A percentile compares a stretch with the other conserved stretches of the same genome.
Conservation (phyloP, 1,284 basidiomycete genomes). For the Peniophora sp. region DNA sequence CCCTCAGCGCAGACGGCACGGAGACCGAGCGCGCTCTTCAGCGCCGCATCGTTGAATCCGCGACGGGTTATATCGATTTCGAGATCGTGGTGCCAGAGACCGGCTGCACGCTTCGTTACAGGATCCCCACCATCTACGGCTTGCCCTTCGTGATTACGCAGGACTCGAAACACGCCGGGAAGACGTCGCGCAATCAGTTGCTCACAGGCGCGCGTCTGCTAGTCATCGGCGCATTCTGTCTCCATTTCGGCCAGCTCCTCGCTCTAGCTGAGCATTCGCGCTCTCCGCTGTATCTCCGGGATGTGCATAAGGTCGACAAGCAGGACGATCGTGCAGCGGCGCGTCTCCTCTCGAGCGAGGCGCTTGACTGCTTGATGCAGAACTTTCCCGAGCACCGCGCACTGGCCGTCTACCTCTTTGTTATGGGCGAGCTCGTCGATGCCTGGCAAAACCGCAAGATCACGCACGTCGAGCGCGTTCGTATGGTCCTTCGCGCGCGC, state of each 20-base stretch:
- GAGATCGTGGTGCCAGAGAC: too few species aligned
- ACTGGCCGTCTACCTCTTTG: slow-evolving; percentile 23
- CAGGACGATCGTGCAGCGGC: slow-evolving; percentile 30
- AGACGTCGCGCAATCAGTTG: slow-evolving; percentile 22
- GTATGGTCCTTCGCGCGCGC: slow-evolving; percentile 21
- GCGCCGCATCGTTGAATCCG: slow-evolving; percentile 1
- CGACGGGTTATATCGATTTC: too few species aligned
- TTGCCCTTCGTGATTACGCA: slow-evolving; percentile 10
- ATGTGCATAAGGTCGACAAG: slow-evolving; percentile 23
- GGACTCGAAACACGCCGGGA: slow-evolving; percentile 24
- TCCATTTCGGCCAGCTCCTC: slow-evolving; percentile 13
- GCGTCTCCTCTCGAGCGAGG: slow-evolving; percentile 21
- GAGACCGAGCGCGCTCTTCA: slow-evolving; percentile 10
- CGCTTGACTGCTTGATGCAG: slow-evolving; percentile 15
- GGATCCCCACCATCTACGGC: background rate
- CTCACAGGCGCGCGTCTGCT: slow-evolving; percentile 17
- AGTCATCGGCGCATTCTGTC: slow-evolving; percentile 14
- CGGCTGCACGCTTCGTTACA: background rate
- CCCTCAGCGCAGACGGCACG: slow-evolving; percentile 11
- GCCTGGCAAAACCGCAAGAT: slow-evolving; percentile 28
- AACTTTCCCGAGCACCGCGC: slow-evolving; percentile 17
- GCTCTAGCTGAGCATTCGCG: slow-evolving; percentile 8
- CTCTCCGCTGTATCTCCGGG: slow-evolving; percentile 18
- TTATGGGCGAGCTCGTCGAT: slow-evolving; percentile 28
- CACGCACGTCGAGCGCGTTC: slow-evolving; percentile 17